Evolutionary conservation across 768 basidiomycete genomes (phyloP).

Genomic region (Auricularia heimuer): DNA sequence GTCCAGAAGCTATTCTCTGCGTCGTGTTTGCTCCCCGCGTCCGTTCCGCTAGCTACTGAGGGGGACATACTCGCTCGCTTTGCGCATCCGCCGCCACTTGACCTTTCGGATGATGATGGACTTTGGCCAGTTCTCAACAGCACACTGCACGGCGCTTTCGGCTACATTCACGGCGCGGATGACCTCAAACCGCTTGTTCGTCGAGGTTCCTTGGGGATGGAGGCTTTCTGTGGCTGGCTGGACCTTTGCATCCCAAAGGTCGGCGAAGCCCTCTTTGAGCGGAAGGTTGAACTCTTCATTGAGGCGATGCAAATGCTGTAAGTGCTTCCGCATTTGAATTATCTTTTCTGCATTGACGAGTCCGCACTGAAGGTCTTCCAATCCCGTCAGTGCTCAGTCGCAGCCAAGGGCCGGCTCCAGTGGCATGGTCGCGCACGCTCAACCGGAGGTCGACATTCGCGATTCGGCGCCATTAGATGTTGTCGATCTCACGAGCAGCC

Average conservation of each 20-base stretch:
- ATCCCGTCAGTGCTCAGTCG: too few species aligned
- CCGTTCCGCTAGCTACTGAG: background rate
- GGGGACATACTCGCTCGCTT: background rate
- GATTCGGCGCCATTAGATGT: constrained; percentile 9
- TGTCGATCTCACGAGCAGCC: constrained; percentile 8
- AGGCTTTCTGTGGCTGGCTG: background rate
- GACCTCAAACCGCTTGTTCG: background rate
- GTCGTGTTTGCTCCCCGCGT: background rate
- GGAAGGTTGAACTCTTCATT: background rate
- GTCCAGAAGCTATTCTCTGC: background rate
- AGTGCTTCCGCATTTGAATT: background rate
- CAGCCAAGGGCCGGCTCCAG: background rate
- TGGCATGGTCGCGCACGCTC: background rate
- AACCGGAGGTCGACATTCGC: background rate
- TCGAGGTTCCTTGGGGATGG: background rate
- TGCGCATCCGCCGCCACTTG: background rate
- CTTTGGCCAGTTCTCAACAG: background rate
- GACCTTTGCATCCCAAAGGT: background rate
- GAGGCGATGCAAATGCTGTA: background rate
- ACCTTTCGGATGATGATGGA: background rate
- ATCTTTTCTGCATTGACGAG: too few species aligned
- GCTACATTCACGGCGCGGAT: background rate
- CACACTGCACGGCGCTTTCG: background rate
- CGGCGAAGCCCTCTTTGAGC: background rate
- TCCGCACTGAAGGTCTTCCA: too few species aligned